phyloP scores from a whole-genome alignment of 306 rosid species.

The Cucurbita pepo region DNA sequence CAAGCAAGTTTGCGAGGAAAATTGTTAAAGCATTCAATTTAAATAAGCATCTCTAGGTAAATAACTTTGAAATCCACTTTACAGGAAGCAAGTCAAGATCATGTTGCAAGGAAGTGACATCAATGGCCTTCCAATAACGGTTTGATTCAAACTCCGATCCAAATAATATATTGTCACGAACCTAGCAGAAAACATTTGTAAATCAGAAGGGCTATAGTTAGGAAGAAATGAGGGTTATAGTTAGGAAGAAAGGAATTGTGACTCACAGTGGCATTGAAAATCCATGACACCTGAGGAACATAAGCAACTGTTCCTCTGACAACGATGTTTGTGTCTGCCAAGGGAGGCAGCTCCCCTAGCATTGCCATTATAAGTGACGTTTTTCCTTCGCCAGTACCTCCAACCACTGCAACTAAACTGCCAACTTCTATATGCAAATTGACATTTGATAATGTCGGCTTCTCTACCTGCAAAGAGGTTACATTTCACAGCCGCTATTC shows the following conservation, averaged over 20 bases:
- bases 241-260: slow-evolving; percentile 1
- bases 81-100: slow-evolving; percentile 76
- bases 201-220: slow-evolving; percentile 1
- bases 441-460: slow-evolving; percentile 48
- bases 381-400: slow-evolving; percentile 92
- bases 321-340: slow-evolving; percentile 26
- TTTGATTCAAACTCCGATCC: slow-evolving; percentile 53
- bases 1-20: not conserved
- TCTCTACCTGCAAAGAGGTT: slow-evolving; percentile 34
- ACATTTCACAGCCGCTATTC: not conserved
- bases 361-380: slow-evolving; percentile 75
- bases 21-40: not conserved
- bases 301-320: slow-evolving; percentile 80
- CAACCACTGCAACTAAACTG: slow-evolving; percentile 77
- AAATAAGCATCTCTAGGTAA: slow-evolving; percentile 1
- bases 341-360: slow-evolving; percentile 64
- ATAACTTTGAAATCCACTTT: slow-evolving; percentile 20
- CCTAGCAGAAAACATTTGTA: slow-evolving; percentile 25
- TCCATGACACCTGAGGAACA: slow-evolving; percentile 97
- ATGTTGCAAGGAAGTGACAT: slow-evolving; percentile 49
- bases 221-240: not conserved
- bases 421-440: slow-evolving; percentile 62
- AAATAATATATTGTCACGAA: slow-evolving; percentile 70
- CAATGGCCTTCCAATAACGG: slow-evolving; percentile 56
- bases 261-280: slow-evolving; percentile 87